These are phyloP conservation scores for Anisodus acutangulus DNA, from an alignment of 257 asterid genomes.

Conservation along the genomic window DNA sequence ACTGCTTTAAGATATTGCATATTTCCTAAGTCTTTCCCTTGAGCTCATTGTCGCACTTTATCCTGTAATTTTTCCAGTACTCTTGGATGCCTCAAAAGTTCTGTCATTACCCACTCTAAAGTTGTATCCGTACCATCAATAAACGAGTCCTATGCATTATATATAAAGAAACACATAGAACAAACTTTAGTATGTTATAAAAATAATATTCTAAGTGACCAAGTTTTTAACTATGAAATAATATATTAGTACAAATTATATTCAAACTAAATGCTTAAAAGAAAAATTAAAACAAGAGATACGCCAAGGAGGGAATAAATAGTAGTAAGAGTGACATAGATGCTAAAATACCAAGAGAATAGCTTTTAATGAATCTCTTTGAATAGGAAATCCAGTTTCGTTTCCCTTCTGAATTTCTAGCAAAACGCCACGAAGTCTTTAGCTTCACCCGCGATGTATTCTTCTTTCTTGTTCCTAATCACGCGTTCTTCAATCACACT, in stretches of 20 bases:
- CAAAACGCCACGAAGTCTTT: slow-evolving; percentile 31
- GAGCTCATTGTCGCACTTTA: slow-evolving; percentile 39
- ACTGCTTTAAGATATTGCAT: slow-evolving; percentile 56
- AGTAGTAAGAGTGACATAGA: neutral
- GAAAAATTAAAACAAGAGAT: neutral
- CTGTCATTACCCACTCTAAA: slow-evolving; percentile 61
- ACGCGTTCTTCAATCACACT: slow-evolving; percentile 28
- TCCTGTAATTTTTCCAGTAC: slow-evolving; percentile 38
- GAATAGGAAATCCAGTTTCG: neutral
- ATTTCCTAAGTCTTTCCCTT: slow-evolving; percentile 41
- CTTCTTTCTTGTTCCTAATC: neutral
- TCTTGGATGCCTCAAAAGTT: slow-evolving; percentile 48
- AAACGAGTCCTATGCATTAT: slow-evolving; percentile 43
- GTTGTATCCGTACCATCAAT: slow-evolving; percentile 52
- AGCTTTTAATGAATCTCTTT: slow-evolving; percentile 19
- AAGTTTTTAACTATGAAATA: neutral
- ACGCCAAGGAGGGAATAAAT: neutral
- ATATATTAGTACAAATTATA: neutral
- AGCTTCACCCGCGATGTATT: neutral
- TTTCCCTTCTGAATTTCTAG: slow-evolving; percentile 15
- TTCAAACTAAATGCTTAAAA: neutral
- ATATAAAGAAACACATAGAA: neutral
- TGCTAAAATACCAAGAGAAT: slow-evolving; percentile 29
- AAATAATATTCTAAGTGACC: neutral
- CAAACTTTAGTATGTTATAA: neutral